Percentiles rank a stretch among this genome's conserved stretches.
Conservation (phyloP, 129 eudicot genomes). For the Gnaphalium uliginosum region DNA sequence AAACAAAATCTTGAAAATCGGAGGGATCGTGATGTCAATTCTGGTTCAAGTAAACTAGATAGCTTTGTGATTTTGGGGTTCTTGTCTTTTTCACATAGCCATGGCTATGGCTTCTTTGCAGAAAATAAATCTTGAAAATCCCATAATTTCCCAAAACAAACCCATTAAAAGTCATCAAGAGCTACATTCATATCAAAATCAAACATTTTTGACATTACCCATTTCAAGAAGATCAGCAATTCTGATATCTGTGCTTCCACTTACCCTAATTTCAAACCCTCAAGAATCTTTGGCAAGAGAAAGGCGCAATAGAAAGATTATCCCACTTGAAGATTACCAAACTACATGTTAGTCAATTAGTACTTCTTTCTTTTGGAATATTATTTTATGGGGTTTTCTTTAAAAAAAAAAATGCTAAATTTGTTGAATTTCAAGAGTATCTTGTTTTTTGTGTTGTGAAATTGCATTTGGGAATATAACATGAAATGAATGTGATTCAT, state of each 20-base stretch:
- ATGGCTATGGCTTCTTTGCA: slow-evolving; percentile 45
- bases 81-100: slow-evolving; percentile 28
- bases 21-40: neutral
- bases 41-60: neutral
- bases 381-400: slow-evolving; percentile 1
- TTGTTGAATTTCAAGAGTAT: neutral
- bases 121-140: slow-evolving; percentile 26
- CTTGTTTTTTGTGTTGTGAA: neutral
- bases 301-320: slow-evolving; percentile 63
- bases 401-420: neutral
- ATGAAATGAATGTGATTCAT: neutral
- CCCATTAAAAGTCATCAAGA: slow-evolving; percentile 27
- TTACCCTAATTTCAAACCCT: slow-evolving; percentile 49
- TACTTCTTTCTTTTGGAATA: neutral
- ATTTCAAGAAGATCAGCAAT: slow-evolving; percentile 70
- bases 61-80: slow-evolving; percentile 7
- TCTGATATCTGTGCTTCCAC: slow-evolving; percentile 47
- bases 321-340: slow-evolving; percentile 87
- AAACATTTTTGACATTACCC: slow-evolving; percentile 38
- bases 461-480: neutral
- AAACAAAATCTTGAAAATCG: neutral
- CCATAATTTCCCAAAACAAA: slow-evolving; percentile 21
- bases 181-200: slow-evolving; percentile 27
- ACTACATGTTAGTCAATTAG: slow-evolving; percentile 48
- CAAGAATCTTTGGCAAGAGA: slow-evolving; percentile 71